Conservation (phyloP, 108 stramenopile genomes). For the Nitzschia putrida region DNA sequence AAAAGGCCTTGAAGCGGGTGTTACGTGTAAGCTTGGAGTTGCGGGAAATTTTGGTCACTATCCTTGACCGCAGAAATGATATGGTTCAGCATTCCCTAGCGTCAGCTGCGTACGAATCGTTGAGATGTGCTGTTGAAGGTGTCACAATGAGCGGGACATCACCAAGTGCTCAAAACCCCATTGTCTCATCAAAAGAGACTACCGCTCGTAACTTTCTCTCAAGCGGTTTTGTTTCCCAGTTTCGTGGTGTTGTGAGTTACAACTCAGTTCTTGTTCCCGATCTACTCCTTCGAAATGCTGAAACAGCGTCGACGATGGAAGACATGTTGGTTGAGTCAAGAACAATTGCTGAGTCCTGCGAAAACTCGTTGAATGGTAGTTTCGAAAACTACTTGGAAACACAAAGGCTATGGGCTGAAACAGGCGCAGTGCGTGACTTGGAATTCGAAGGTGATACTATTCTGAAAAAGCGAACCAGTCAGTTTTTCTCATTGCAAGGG, state of each 20-base stretch:
- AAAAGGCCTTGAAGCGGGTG: slow-evolving; percentile 49
- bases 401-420: slow-evolving; percentile 82
- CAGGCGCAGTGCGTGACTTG: slow-evolving; percentile 77
- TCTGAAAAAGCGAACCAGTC: slow-evolving; percentile 51
- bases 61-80: slow-evolving; percentile 61
- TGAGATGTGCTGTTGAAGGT: slow-evolving; percentile 56
- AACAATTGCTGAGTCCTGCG: slow-evolving; percentile 61
- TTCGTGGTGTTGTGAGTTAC: slow-evolving; percentile 47
- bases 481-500: slow-evolving; percentile 39
- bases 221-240: slow-evolving; percentile 60
- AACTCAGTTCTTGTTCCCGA: slow-evolving; percentile 8
- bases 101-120: slow-evolving; percentile 49
- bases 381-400: slow-evolving; percentile 73
- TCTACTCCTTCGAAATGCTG: slow-evolving; percentile 23
- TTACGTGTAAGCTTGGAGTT: slow-evolving; percentile 61
- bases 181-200: slow-evolving; percentile 44
- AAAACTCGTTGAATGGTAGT: slow-evolving; percentile 54
- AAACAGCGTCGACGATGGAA: slow-evolving; percentile 40
- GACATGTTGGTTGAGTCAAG: slow-evolving; percentile 47
- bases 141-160: not conserved
- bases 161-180: slow-evolving; percentile 12
- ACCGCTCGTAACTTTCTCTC: slow-evolving; percentile 51
- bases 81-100: slow-evolving; percentile 59
- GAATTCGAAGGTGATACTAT: slow-evolving; percentile 66
- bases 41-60: slow-evolving; percentile 66